A percentile compares a stretch with the other conserved stretches of the same genome.
Conservation (phyloP, 2,329 filamentous ascomycete species). For the Geosmithia flava region DNA sequence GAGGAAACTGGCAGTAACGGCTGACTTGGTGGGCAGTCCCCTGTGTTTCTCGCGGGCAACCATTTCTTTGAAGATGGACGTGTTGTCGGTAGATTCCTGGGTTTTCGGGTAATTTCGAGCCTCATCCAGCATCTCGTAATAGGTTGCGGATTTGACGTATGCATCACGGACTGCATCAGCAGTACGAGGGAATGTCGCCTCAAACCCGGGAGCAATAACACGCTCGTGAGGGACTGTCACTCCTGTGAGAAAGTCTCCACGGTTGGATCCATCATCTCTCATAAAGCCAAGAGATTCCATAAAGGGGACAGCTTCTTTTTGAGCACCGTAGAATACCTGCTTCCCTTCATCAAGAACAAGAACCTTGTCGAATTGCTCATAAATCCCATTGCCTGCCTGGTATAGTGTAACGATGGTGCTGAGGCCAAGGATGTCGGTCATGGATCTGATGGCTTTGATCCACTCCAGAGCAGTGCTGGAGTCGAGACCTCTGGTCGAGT, state of each 20-base stretch:
- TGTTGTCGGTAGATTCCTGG: slow-evolving; percentile 32
- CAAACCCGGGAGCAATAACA: slow-evolving; percentile 11
- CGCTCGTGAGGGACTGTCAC: slow-evolving; percentile 30
- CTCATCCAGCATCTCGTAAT: slow-evolving; percentile 36
- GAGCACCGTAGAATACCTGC: slow-evolving; percentile 52
- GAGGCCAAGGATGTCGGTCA: slow-evolving; percentile 50
- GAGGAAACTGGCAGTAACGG: slow-evolving; percentile 39
- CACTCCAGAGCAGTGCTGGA: slow-evolving; percentile 53
- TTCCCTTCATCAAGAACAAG: slow-evolving; percentile 55
- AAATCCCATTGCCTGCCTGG: slow-evolving; percentile 59
- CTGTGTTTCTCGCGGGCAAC: slow-evolving; percentile 40
- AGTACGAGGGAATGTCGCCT: slow-evolving; percentile 30
- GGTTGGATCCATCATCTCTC: slow-evolving; percentile 48
- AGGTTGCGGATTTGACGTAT: slow-evolving; percentile 41
- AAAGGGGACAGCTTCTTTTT: slow-evolving; percentile 45
- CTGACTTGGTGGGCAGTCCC: slow-evolving; percentile 18
- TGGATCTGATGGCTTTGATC: slow-evolving; percentile 45
- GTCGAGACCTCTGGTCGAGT: slow-evolving; percentile 53
- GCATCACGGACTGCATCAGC: slow-evolving; percentile 27
- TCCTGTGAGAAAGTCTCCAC: slow-evolving; percentile 54
- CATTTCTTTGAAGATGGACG: too few species aligned
- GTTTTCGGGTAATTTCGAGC: slow-evolving; percentile 40
- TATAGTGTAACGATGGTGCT: slow-evolving; percentile 54
- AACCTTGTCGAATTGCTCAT: slow-evolving; percentile 59
- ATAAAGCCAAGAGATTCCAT: slow-evolving; percentile 54